Base-by-base conservation (phyloP, 83 land plant genomes). In the Diphasiastrum complanatum region DNA sequence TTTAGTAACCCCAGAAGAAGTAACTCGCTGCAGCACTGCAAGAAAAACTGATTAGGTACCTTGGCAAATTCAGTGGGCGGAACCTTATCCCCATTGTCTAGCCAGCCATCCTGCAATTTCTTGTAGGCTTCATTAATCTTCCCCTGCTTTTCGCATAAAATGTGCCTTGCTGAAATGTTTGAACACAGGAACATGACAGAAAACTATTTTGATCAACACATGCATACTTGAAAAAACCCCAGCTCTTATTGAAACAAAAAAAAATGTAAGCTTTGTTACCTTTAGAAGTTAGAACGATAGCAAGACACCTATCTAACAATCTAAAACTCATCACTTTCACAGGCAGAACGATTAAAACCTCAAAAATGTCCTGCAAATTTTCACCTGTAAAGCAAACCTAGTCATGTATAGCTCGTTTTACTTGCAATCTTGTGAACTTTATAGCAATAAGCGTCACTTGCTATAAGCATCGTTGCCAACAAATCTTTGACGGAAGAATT, bases 1-100 rank as follows among this genome's bases (percentile, higher is more conserved):
- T n/a, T n/a, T n/a, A n/a, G n/a, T n/a, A n/a, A n/a, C n/a, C n/a
- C 10, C 35, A 12, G 11, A 60, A 1, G 23, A 22, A 16, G 38
- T 3, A 3, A 60, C 22, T 60, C 8, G 25, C 25, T 46, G 32
- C 59, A 60, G 14, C 63, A n/a, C n/a, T n/a, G n/a, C n/a, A n/a
- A n/a, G n/a, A n/a, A n/a, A n/a, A n/a, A n/a, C n/a, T n/a, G n/a
- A n/a, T n/a, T n/a, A n/a, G n/a, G n/a, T 76, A 86, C 99, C 83
- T 95, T 95, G n/a, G 99, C 93, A 73, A 95, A 95, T 71, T 95
- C 99, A 61, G 97, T 90, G 6, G 97, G 93, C 26, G 99, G 99
- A 51, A 95, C 99, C 66, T 95, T 95, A 65, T 95, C 97, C 25
- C 99, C 99, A 67, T 87, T 86, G 75, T 72, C 63, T 40, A 95